Evolutionary conservation across 352 stramenopile genomes (phyloP), one percentile per base, ranked within the genome.

Genomic region (Pilasporangium apinafurcum): DNA sequence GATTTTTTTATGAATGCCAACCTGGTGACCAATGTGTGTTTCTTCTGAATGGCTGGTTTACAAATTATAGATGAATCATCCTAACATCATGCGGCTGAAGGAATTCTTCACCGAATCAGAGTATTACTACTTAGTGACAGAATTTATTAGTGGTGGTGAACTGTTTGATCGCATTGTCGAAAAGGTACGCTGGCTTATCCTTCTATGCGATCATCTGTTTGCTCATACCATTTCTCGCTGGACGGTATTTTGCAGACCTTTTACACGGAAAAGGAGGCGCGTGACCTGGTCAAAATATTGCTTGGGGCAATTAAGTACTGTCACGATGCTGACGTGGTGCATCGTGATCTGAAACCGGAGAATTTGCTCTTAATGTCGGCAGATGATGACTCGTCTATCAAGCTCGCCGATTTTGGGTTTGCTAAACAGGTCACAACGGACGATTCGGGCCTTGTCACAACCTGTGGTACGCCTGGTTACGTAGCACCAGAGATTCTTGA

Each of bases 391-490:
- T 78, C 87, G 5, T 79, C 66, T 37, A 95, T 97, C 37, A 96
- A 96, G 55, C 62, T 97, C 9, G 89, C 86, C 0, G 89, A 97
- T 58, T 97, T 97, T 70, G 89, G 89, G 3, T 96, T 97, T 49
- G 88, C 90, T 12, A 95, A 96, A 57, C 78, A 90, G 5, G 74
- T 90, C 5, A 65, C 58, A 0, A 81, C 72, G 35, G 74, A 85
- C 31, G 57, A 84, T 31, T 58, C 65, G 0, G 70, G 65, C 3
- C 58, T 93, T 1, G 71, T 74, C 2, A 93, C 82, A 2, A 86
- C 75, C 17, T 93, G 77, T 39, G 81, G 81, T 24, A 92, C 81
- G 14, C 73, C 71, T 1, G 76, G 77, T 0, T 92, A 92, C 51
- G 72, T 90, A 20, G 81, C 81, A 0, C 81, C 81, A 0, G 81